Base-by-base conservation (phyloP, 345 rosid species). In the Populus deltoides region DNA sequence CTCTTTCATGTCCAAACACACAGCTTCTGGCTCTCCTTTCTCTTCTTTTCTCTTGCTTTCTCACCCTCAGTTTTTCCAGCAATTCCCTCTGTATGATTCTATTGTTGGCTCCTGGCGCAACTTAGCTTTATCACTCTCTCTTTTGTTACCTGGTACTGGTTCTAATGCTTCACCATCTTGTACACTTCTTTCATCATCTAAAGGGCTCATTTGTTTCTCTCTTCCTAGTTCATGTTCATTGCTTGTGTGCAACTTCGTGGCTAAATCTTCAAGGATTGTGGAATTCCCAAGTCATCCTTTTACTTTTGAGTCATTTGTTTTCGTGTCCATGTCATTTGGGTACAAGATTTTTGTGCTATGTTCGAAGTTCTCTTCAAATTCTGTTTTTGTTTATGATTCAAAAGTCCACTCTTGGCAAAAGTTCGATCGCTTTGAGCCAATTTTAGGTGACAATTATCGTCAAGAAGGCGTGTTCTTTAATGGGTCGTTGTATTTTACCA, bases 1-100 rank as follows among this genome's bases (percentile, higher is more conserved):
- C 53, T 65, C 83, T 53, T 91, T 91, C 82, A 78, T 87, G 43
- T 91, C 98, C 78, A 90, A 79, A 61, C 86, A 73, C 83, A 77
- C 31, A 20, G 80, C 92, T 79, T 82, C 81, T 73, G 75, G 81
- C 5, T 77, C 83, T 35, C 77, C 86, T 45, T 78, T 87, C 71
- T 85, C 97, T 80, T 87, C 94, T 0, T 92, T 91, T 66, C 89
- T 95, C 70, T 81, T 93, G 79, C 90, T 93, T 68, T 93, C 94
- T 62, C 97, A 93, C 69, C 94, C 97, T 70, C 93, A 91, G 68
- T 86, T 87, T 29, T 33, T 77, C 15, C 75, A 82, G 18, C 80
- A 81, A 3, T 90, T 86, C 78, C 89, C 91, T 70, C 82, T 94
- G 9, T 94, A 91, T 35, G 92, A 93, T 79, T 86, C 90, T 15